These are phyloP conservation scores for Monilinia vaccinii-corymbosi DNA, from an alignment of 2,329 filamentous ascomycete genomes.

Conservation along the genomic window DNA sequence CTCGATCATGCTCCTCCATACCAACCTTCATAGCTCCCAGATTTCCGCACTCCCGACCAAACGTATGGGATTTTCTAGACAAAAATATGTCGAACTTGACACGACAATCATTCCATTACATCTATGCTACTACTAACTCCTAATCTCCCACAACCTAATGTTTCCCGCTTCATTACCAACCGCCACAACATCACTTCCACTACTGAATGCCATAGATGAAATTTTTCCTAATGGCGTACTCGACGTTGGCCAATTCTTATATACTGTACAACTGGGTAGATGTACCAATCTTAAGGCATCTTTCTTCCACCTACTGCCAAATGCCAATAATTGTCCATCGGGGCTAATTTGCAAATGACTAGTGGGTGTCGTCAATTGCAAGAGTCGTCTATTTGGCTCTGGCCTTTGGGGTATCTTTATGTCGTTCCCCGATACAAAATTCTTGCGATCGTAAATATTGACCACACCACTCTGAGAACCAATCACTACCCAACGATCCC, in stretches of 20 bases:
- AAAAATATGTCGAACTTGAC: not conserved
- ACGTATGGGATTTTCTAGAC: too few species aligned
- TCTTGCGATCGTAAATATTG: slow-evolving; percentile 78
- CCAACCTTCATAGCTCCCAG: not conserved
- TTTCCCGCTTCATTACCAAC: slow-evolving; percentile 85
- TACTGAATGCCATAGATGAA: slow-evolving; percentile 61
- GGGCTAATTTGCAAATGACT: slow-evolving; percentile 73
- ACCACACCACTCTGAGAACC: slow-evolving; percentile 82
- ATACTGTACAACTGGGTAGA: slow-evolving; percentile 85
- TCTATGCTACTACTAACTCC: slow-evolving; percentile 38
- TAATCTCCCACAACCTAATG: slow-evolving; percentile 85
- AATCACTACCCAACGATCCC: slow-evolving; percentile 81
- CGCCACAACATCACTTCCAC: slow-evolving; percentile 60
- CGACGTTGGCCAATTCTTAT: slow-evolving; percentile 91
- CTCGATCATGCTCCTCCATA: not conserved
- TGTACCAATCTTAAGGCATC: slow-evolving; percentile 84
- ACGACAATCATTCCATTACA: not conserved
- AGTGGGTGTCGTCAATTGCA: slow-evolving; percentile 81
- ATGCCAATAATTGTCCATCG: slow-evolving; percentile 81
- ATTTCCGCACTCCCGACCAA: not conserved
- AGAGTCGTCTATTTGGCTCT: slow-evolving; percentile 62
- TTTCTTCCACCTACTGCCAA: slow-evolving; percentile 79
- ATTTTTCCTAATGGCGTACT: slow-evolving; percentile 82
- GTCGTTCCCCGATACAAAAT: slow-evolving; percentile 32
- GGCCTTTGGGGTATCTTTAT: slow-evolving; percentile 55